Conservation (phyloP, 192 early-diverging fungal genomes). For the Umbelopsis isabellina region DNA sequence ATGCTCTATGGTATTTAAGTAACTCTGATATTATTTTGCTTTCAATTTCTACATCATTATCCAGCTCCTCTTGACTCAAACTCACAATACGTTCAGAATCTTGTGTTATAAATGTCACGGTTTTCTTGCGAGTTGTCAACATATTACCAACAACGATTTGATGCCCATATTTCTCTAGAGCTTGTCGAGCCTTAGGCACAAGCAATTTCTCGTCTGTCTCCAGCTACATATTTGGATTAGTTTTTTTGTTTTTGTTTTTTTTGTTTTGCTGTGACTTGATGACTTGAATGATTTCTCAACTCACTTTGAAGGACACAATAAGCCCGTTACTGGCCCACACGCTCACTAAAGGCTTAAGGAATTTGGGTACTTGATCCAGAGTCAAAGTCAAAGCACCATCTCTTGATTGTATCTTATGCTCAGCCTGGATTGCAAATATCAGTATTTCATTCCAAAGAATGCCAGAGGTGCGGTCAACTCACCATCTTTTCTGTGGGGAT, state of each 20-base stretch:
- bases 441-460: not conserved
- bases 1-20: conserved; percentile 63
- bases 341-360: conserved; percentile 90
- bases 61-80: conserved; percentile 57
- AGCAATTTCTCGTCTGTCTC: conserved; percentile 90
- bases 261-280: too few relatives aligned
- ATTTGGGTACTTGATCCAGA: conserved; percentile 97
- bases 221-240: conserved; percentile 47
- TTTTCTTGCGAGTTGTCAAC: conserved; percentile 82
- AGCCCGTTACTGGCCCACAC: conserved; percentile 88
- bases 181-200: conserved; percentile 76
- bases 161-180: conserved; percentile 88
- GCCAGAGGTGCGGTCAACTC: not conserved
- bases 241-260: too few relatives aligned
- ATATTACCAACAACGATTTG: conserved; percentile 98
- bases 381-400: conserved; percentile 83
- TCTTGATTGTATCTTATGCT: conserved; percentile 97
- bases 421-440: conserved; percentile 45
- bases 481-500: conserved; percentile 93
- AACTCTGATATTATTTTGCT: conserved; percentile 72
- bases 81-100: conserved; percentile 49
- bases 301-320: conserved; percentile 97
- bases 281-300: too few relatives aligned
- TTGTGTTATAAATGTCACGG: conserved; percentile 70
- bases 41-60: conserved; percentile 69